Evolutionary conservation across 208 protist genomes (phyloP).

Genomic region (Novymonas esmeraldas): DNA sequence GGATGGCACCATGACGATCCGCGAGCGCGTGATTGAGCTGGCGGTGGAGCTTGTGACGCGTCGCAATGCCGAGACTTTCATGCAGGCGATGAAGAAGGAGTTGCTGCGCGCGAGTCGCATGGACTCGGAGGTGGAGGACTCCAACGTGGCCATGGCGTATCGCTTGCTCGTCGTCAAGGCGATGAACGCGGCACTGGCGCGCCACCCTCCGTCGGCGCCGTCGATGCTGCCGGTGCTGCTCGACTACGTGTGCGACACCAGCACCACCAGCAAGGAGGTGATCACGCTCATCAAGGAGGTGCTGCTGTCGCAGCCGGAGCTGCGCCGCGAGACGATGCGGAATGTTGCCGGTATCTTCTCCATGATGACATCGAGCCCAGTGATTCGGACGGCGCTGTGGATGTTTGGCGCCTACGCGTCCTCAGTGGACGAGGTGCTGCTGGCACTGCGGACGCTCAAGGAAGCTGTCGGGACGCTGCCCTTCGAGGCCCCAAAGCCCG

Average conservation of each 20-base stretch:
- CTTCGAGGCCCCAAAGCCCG: slow-evolving; percentile 34
- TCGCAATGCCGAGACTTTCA: slow-evolving; percentile 94
- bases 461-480: slow-evolving; percentile 59
- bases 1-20: slow-evolving; percentile 93
- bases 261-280: slow-evolving; percentile 84
- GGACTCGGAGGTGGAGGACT: slow-evolving; percentile 77
- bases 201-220: slow-evolving; percentile 85
- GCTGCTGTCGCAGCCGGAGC: slow-evolving; percentile 85
- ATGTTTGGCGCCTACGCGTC: slow-evolving; percentile 92
- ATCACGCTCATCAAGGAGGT: slow-evolving; percentile 95
- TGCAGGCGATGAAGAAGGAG: slow-evolving; percentile 96
- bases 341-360: slow-evolving; percentile 70
- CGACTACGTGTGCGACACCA: slow-evolving; percentile 93
- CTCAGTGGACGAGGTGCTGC: slow-evolving; percentile 67
- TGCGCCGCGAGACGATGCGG: slow-evolving; percentile 70
- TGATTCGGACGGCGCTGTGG: slow-evolving; percentile 91
- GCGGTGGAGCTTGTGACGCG: slow-evolving; percentile 92
- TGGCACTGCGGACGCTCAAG: slow-evolving; percentile 45
- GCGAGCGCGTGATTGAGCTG: slow-evolving; percentile 94
- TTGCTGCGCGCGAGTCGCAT: slow-evolving; percentile 60
- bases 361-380: slow-evolving; percentile 56
- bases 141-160: slow-evolving; percentile 30
- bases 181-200: slow-evolving; percentile 91
- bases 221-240: slow-evolving; percentile 92
- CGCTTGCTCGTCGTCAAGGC: slow-evolving; percentile 91